A percentile compares a stretch with the other conserved stretches of the same genome.
These are phyloP conservation scores for Trichoderma aggressivum DNA, from an alignment of 2,329 filamentous ascomycete genomes.

Conservation along the genomic window DNA sequence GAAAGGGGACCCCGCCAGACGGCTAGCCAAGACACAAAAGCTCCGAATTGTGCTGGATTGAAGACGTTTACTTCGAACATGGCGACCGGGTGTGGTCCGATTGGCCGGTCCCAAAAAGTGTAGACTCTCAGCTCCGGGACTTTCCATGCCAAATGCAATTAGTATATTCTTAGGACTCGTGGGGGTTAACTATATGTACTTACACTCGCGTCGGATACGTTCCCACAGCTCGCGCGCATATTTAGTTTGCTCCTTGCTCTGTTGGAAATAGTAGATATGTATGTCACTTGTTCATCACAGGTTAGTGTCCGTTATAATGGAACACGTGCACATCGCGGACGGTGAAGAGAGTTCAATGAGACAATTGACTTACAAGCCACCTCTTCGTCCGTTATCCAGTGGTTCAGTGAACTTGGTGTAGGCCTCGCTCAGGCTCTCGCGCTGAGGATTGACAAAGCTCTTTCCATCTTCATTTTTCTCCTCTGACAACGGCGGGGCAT, in stretches of 20 bases:
- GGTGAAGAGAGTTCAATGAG: neutral
- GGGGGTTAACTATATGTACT: conserved; percentile 24
- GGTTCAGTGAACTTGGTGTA: conserved; percentile 69
- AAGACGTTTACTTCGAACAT: conserved; percentile 95
- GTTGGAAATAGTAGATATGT: conserved; percentile 78
- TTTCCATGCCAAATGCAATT: conserved; percentile 32
- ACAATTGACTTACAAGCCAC: conserved; percentile 62
- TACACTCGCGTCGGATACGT: conserved; percentile 76
- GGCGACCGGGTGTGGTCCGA: conserved; percentile 77
- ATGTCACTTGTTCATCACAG: conserved; percentile 55
- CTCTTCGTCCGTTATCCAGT: conserved; percentile 60
- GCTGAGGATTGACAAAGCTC: conserved; percentile 65
- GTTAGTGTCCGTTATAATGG: neutral
- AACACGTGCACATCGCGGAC: neutral
- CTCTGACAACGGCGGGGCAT: conserved; percentile 52
- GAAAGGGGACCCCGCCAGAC: conserved; percentile 78
- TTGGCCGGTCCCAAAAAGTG: conserved; percentile 67
- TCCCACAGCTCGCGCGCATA: conserved; percentile 74
- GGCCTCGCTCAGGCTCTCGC: conserved; percentile 59
- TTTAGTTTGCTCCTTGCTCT: conserved; percentile 56
- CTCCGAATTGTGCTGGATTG: conserved; percentile 82
- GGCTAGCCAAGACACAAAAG: conserved; percentile 81
- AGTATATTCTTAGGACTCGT: neutral
- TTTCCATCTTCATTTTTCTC: conserved; percentile 71
- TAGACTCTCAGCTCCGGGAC: conserved; percentile 86